These are phyloP conservation scores for Penicillium brasilianum DNA, from an alignment of 2,329 filamentous ascomycete species.

Conservation along the genomic window DNA sequence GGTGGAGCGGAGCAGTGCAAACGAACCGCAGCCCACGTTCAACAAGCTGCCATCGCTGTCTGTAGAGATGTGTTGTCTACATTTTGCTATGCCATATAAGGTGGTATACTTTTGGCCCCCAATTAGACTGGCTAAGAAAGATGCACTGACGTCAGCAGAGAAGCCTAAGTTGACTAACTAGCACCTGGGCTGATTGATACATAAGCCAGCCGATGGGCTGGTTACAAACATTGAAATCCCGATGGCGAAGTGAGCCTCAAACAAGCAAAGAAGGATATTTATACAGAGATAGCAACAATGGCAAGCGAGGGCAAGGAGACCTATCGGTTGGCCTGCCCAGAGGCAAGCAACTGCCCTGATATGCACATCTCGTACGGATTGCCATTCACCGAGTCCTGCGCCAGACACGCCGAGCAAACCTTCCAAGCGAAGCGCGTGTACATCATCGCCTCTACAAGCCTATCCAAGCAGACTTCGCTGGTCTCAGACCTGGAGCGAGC, in stretches of 20 bases:
- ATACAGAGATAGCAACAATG: not conserved
- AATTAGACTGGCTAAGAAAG: not conserved
- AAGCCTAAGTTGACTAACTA: not conserved
- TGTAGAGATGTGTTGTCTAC: not conserved
- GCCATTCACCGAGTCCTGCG: conserved; percentile 3
- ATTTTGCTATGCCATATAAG: not conserved
- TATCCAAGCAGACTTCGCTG: not conserved
- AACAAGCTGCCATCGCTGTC: not conserved
- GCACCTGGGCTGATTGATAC: too few relatives aligned
- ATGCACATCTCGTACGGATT: conserved; percentile 5
- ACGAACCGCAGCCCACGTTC: not conserved
- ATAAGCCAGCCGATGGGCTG: not conserved
- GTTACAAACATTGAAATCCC: not conserved
- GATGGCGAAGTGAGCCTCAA: not conserved
- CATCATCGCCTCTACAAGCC: conserved; percentile 6
- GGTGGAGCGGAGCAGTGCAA: not conserved
- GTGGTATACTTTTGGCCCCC: not conserved
- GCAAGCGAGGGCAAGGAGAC: not conserved
- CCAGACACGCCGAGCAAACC: not conserved
- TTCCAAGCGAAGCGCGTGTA: conserved; percentile 7
- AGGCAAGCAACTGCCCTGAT: not conserved
- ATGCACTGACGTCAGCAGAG: not conserved
- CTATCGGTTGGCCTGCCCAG: conserved; percentile 6
- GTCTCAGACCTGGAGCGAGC: conserved; percentile 3
- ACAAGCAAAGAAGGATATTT: not conserved